Conservation (phyloP, 768 basidiomycete species). For the Podaxis sp. region DNA sequence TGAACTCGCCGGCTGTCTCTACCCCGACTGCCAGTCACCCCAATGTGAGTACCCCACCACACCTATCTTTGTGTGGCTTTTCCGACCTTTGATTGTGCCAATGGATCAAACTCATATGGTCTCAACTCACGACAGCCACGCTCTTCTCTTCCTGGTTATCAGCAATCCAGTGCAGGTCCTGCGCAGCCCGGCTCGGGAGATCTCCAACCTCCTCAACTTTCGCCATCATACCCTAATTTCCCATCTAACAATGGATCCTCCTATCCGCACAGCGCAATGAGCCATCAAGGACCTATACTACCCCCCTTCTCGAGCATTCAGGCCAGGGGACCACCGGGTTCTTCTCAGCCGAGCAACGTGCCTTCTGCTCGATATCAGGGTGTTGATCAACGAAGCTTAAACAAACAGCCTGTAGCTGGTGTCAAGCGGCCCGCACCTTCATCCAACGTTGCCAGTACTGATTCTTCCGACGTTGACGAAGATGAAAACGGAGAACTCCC, state of each 20-base stretch:
- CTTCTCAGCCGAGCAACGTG: slow-evolving; percentile 45
- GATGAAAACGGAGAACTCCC: slow-evolving; percentile 81
- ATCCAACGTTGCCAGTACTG: slow-evolving; percentile 71
- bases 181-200: slow-evolving; percentile 33
- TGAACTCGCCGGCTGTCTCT: slow-evolving; percentile 57
- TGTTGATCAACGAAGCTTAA: slow-evolving; percentile 30
- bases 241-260: slow-evolving; percentile 33
- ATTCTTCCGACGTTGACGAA: slow-evolving; percentile 84
- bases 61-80: slow-evolving; percentile 29
- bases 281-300: slow-evolving; percentile 49
- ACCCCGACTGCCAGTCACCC: slow-evolving; percentile 45
- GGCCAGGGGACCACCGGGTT: slow-evolving; percentile 44
- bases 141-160: slow-evolving; percentile 30
- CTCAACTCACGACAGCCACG: slow-evolving; percentile 34
- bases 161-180: slow-evolving; percentile 33
- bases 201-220: slow-evolving; percentile 40
- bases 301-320: slow-evolving; percentile 74
- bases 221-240: slow-evolving; percentile 43
- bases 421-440: slow-evolving; percentile 63
- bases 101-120: slow-evolving; percentile 25
- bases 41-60: slow-evolving; percentile 39
- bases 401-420: slow-evolving; percentile 33
- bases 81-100: slow-evolving; percentile 19
- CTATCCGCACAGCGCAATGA: slow-evolving; percentile 27
- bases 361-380: slow-evolving; percentile 62